Percentiles rank a stretch among this genome's conserved stretches.
phyloP scores from a whole-genome alignment of 768 basidiomycete genomes.

The Terana coerulea region DNA sequence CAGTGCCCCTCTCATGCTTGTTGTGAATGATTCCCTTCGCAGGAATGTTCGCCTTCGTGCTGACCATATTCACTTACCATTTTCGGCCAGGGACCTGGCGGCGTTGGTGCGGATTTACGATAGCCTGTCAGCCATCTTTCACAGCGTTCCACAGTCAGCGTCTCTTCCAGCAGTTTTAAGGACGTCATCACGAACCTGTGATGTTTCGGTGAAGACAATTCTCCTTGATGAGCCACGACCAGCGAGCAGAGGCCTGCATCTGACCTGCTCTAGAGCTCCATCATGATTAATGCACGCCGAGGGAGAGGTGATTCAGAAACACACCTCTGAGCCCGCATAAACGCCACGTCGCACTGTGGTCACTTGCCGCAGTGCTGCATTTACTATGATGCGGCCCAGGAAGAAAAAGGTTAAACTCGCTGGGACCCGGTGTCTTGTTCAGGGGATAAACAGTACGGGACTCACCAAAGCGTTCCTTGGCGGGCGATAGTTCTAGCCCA shows the following conservation, averaged over 20 bases:
- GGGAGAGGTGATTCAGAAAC: not conserved
- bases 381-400: too few species aligned
- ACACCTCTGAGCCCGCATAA: constrained; percentile 6
- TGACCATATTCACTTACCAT: not conserved
- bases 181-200: too few species aligned
- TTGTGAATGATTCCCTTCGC: not conserved
- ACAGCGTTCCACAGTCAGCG: too few species aligned
- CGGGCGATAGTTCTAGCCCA: too few species aligned
- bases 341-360: constrained; percentile 6
- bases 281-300: not conserved
- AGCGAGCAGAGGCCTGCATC: not conserved
- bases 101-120: constrained; percentile 17
- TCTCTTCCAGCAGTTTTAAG: too few species aligned
- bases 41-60: not conserved
- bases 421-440: too few species aligned
- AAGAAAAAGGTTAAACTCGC: too few species aligned
- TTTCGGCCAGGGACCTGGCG: constrained; percentile 10
- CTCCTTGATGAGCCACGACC: not conserved
- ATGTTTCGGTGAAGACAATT: too few species aligned
- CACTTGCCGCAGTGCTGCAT: not conserved
- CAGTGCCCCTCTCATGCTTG: not conserved
- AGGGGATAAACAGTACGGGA: too few species aligned
- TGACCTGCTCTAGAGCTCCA: not conserved
- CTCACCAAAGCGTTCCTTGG: too few species aligned
- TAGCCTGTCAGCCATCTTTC: not conserved